Conservation (phyloP, 2,329 filamentous ascomycete species). For the Calonectria naviculata region DNA sequence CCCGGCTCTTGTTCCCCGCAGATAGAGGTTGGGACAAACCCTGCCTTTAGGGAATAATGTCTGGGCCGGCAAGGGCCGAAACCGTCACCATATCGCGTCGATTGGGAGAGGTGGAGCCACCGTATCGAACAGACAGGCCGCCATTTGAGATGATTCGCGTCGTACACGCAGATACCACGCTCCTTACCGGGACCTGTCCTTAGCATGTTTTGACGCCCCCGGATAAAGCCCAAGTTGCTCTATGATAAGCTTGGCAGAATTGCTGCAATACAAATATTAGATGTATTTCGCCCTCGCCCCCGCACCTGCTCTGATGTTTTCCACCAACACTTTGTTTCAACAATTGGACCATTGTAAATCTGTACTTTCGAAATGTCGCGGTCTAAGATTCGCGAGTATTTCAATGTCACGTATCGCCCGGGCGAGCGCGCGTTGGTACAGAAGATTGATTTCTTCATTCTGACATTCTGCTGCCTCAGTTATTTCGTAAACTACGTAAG, state of each 20-base stretch:
- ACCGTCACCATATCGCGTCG: not conserved
- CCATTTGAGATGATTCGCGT: not conserved
- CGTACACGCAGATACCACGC: not conserved
- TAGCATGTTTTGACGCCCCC: not conserved
- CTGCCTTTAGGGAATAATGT: not conserved
- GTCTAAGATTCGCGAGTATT: slow-evolving; percentile 44
- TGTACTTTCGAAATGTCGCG: not conserved
- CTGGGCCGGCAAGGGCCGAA: not conserved
- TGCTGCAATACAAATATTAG: not conserved
- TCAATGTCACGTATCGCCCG: slow-evolving; percentile 47
- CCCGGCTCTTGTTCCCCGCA: not conserved
- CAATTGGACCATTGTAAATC: not conserved
- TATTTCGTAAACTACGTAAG: slow-evolving; percentile 66
- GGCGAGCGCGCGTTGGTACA: slow-evolving; percentile 59
- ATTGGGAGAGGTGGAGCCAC: not conserved
- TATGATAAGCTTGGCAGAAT: not conserved
- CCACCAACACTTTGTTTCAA: not conserved
- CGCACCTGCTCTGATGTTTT: not conserved
- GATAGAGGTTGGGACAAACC: not conserved
- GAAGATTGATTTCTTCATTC: slow-evolving; percentile 73
- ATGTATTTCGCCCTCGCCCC: not conserved
- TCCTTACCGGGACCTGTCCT: not conserved
- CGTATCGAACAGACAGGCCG: not conserved
- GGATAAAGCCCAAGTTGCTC: not conserved
- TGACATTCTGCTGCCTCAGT: slow-evolving; percentile 71